Conservation (phyloP, 2,329 filamentous ascomycete species). For the Arthrobotrys megalospora region DNA sequence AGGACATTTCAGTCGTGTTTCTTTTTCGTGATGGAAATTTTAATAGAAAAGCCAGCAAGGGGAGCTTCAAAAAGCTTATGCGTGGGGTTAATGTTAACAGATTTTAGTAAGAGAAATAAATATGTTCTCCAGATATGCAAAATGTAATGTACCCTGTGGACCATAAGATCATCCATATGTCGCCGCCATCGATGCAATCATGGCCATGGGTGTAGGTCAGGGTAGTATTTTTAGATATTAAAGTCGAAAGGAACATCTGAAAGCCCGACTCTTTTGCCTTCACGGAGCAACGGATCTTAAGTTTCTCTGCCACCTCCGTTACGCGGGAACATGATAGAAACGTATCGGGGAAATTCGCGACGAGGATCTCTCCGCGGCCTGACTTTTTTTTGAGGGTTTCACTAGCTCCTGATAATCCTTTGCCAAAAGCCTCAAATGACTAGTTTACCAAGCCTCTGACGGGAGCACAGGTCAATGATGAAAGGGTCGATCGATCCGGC, state of each 20-base stretch:
- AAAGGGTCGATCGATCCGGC: conserved; percentile 40
- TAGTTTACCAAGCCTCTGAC: conserved; percentile 10
- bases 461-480: conserved; percentile 22
- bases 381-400: conserved; percentile 33
- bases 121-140: conserved; percentile 36
- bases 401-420: conserved; percentile 41
- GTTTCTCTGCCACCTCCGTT: conserved; percentile 16
- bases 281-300: conserved; percentile 45
- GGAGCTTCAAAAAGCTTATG: conserved; percentile 5
- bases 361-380: conserved; percentile 42
- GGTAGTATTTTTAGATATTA: conserved; percentile 47
- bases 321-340: conserved; percentile 11
- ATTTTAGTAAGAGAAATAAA: conserved; percentile 55
- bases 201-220: conserved; percentile 23
- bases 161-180: conserved; percentile 47
- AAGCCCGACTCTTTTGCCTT: conserved; percentile 7
- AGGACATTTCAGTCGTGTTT: conserved; percentile 25
- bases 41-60: conserved; percentile 13
- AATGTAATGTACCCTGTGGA: conserved; percentile 33
- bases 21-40: conserved; percentile 35
- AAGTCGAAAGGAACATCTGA: conserved; percentile 24
- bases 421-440: conserved; percentile 25
- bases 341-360: conserved; percentile 52
- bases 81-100: conserved; percentile 47
- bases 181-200: conserved; percentile 31